These are phyloP conservation scores for Nissolia schottii DNA, from an alignment of 306 rosid species.

Conservation along the genomic window DNA sequence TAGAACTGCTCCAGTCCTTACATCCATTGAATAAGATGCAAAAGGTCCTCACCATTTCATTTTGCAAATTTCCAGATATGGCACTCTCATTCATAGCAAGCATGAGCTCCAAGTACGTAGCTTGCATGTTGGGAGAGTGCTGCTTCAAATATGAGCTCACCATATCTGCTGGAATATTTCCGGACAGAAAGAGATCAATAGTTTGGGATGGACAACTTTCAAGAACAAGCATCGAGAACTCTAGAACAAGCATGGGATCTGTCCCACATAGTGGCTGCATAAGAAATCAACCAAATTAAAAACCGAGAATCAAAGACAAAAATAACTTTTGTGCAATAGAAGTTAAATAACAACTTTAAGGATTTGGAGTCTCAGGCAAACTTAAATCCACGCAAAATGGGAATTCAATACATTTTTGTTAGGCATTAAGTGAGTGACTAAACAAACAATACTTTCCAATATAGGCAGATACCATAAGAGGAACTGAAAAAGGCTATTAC, in stretches of 20 bases:
- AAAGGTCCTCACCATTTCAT: conserved; percentile 77
- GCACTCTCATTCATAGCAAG: conserved; percentile 96
- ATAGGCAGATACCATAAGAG: neutral
- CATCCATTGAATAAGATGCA: conserved; percentile 21
- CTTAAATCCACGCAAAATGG: neutral
- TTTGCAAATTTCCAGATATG: conserved; percentile 88
- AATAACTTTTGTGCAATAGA: neutral
- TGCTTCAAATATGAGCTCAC: conserved; percentile 96
- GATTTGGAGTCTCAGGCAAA: neutral
- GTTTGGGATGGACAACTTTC: conserved; percentile 97
- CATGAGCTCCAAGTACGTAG: conserved; percentile 89
- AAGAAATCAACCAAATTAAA: conserved; percentile 35
- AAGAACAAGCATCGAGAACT: conserved; percentile 91
- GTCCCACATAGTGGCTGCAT: conserved; percentile 88
- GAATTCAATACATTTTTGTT: conserved; percentile 5
- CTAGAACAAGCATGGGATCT: conserved; percentile 93
- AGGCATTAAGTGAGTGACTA: conserved; percentile 7
- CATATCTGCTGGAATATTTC: conserved; percentile 95
- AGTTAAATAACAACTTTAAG: neutral
- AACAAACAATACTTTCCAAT: neutral
- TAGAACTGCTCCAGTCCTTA: conserved; percentile 1
- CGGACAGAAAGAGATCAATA: conserved; percentile 88
- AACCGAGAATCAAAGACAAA: neutral
- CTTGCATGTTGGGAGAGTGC: conserved; percentile 96
- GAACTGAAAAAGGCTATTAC: neutral